phyloP scores from a whole-genome alignment of 2,329 filamentous ascomycete genomes.

The Botrytis deweyae region DNA sequence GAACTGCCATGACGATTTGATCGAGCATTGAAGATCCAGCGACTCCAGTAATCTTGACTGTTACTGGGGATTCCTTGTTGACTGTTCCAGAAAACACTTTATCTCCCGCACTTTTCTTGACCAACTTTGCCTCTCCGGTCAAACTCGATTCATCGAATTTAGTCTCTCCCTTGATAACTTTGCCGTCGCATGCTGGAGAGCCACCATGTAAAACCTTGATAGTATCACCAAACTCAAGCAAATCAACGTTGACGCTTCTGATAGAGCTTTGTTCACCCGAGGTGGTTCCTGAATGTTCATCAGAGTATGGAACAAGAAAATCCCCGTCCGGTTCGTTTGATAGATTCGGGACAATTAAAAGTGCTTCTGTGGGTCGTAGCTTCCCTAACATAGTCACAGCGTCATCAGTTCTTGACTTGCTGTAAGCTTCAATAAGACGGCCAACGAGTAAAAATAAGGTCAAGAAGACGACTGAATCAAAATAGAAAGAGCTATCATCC shows the following conservation, averaged over 20 bases:
- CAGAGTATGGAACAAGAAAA: conserved; percentile 53
- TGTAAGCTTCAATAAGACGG: conserved; percentile 81
- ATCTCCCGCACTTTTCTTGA: conserved; percentile 63
- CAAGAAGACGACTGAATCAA: conserved; percentile 89
- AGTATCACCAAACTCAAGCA: conserved; percentile 68
- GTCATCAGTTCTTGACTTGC: conserved; percentile 85
- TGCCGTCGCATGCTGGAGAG: conserved; percentile 82
- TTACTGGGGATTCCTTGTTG: conserved; percentile 65
- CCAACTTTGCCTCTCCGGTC: conserved; percentile 71
- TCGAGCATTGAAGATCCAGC: conserved; percentile 74
- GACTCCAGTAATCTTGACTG: conserved; percentile 62
- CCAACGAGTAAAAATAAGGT: conserved; percentile 81
- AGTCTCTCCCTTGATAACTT: conserved; percentile 60
- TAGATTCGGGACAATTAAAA: conserved; percentile 56
- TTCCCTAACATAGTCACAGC: conserved; percentile 78
- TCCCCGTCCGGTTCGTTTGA: conserved; percentile 17
- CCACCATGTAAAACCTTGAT: conserved; percentile 76
- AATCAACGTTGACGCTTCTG: conserved; percentile 47
- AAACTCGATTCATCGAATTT: conserved; percentile 88
- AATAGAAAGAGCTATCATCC: conserved; percentile 64
- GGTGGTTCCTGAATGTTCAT: conserved; percentile 11
- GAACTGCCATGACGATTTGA: conserved; percentile 73
- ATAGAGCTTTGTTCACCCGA: conserved; percentile 22
- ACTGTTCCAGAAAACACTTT: conserved; percentile 71
- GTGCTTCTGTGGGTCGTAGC: conserved; percentile 73